Base-by-base conservation (phyloP, 2,329 filamentous ascomycete species). In the Ascomycota sp. region DNA sequence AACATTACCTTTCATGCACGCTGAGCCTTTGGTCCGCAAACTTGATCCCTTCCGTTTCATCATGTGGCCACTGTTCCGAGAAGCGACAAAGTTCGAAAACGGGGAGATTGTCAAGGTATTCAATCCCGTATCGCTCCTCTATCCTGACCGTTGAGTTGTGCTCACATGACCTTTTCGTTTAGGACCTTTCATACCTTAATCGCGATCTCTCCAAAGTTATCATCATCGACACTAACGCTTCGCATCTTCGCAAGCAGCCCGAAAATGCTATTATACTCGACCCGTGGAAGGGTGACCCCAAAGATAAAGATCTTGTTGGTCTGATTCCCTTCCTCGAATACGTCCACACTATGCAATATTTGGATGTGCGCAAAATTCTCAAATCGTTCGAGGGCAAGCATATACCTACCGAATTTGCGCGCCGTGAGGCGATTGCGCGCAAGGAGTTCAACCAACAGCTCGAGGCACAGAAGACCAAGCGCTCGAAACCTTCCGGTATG, bases 121-220 rank as follows among this genome's bases (percentile, higher is more conserved):
- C n/a, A n/a, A n/a, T n/a, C 8, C 25, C 13, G 25, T 8, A 10
- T 19, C 25, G 9, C 12, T 8, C 12, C 15, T 8, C 12, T 26
- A 9, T 8, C 24, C 24, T 26, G 7, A 8, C 7, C 24, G 24
- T n/a, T 15, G 13, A 8, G 24, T 26, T 8, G 12, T 12, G 12
- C 11, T 26, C 4, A 26, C 24, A 13, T 7, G 17, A n/a, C n/a
- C 24, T 13, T n/a, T 15, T 10, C 20, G 17, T 27, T 10, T 9
- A 91, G 81, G 89, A 98, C 48, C 71, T 98, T n/a, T 83, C 83
- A 3, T 95, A 93, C 56, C 71, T 98, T 29, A 98, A 98, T 61
- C 80, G 89, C 34, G 83, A 93, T 46, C 67, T 94, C 22, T 89
- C 79, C 40, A 95, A 95, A 58, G 82, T 92, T 29, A 82, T 98